Evolutionary conservation across 768 basidiomycete species (phyloP).

Genomic region (Boletus rubroflammeus): DNA sequence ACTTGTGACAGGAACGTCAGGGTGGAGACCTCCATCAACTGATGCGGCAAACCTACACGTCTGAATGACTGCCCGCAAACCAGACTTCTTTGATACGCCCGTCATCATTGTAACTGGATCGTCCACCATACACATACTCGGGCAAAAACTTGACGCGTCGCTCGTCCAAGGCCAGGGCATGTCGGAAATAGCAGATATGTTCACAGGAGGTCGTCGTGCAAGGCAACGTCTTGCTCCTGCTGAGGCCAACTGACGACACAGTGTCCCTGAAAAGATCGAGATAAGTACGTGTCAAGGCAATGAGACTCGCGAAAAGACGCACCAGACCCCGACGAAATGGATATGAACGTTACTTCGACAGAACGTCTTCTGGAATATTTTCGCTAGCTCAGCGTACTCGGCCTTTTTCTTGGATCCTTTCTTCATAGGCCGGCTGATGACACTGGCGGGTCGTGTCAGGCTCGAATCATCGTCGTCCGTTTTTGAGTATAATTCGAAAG

Average conservation of each 20-base stretch:
- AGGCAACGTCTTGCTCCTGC: slow-evolving; percentile 32
- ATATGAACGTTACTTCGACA: slow-evolving; percentile 33
- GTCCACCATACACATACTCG: slow-evolving; percentile 37
- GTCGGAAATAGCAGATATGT: slow-evolving; percentile 42
- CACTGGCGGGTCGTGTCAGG: slow-evolving; percentile 7
- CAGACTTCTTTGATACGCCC: slow-evolving; percentile 39
- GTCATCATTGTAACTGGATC: slow-evolving; percentile 6
- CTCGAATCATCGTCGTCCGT: slow-evolving; percentile 16
- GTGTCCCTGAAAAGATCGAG: slow-evolving; percentile 37
- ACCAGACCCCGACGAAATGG: slow-evolving; percentile 48
- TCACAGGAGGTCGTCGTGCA: slow-evolving; percentile 27
- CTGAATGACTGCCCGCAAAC: slow-evolving; percentile 40
- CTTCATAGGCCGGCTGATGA: slow-evolving; percentile 4
- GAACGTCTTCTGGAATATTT: slow-evolving; percentile 36
- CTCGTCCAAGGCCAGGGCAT: slow-evolving; percentile 47
- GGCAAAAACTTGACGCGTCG: slow-evolving; percentile 46
- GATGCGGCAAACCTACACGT: slow-evolving; percentile 30
- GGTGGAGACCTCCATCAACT: neutral
- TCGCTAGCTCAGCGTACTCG: slow-evolving; percentile 20
- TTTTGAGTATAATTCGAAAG: slow-evolving; percentile 38
- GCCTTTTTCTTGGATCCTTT: slow-evolving; percentile 11
- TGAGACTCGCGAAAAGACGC: neutral
- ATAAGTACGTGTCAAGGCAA: neutral
- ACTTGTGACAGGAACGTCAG: slow-evolving; percentile 10
- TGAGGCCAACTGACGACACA: slow-evolving; percentile 43